phyloP scores from a whole-genome alignment of 2,329 filamentous ascomycete species.

The Aphanocladium album region DNA sequence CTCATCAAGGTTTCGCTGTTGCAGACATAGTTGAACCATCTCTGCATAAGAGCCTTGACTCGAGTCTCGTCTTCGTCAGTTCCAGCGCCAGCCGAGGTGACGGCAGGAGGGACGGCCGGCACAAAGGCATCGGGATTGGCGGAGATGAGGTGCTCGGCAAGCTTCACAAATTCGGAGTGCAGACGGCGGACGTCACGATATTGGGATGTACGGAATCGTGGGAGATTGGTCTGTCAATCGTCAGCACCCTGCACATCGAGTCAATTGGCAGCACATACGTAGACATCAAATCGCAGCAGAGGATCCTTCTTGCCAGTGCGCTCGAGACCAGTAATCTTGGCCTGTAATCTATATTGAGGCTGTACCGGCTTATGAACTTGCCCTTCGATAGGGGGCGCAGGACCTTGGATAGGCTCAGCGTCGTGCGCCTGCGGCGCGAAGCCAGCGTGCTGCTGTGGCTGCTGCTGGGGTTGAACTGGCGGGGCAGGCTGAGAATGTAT shows the following conservation, averaged over 20 bases:
- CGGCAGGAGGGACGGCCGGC: constrained; percentile 87
- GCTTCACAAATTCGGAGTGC: constrained; percentile 92
- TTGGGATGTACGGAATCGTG: constrained; percentile 94
- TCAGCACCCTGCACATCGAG: constrained; percentile 17
- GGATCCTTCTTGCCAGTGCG: constrained; percentile 93
- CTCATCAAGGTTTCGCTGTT: constrained; percentile 87
- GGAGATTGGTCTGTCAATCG: constrained; percentile 79
- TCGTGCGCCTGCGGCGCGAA: constrained; percentile 29
- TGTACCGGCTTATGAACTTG: constrained; percentile 54
- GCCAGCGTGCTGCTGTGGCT: constrained; percentile 18
- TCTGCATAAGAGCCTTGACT: constrained; percentile 83
- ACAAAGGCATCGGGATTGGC: constrained; percentile 96
- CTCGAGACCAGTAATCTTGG: constrained; percentile 91
- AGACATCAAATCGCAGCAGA: constrained; percentile 90
- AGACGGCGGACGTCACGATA: constrained; percentile 95
- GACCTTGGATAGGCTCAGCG: neutral
- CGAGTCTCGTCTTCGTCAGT: constrained; percentile 92
- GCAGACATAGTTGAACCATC: constrained; percentile 93
- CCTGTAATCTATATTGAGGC: constrained; percentile 79
- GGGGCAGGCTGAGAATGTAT: constrained; percentile 23
- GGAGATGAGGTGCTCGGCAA: constrained; percentile 92
- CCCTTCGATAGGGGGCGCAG: neutral
- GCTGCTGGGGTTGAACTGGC: constrained; percentile 20
- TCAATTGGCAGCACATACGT: constrained; percentile 53
- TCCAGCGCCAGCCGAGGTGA: constrained; percentile 88